These are phyloP conservation scores for Hanseniaspora hatyaiensis DNA, from an alignment of 805 yeast genomes.

Conservation along the genomic window DNA sequence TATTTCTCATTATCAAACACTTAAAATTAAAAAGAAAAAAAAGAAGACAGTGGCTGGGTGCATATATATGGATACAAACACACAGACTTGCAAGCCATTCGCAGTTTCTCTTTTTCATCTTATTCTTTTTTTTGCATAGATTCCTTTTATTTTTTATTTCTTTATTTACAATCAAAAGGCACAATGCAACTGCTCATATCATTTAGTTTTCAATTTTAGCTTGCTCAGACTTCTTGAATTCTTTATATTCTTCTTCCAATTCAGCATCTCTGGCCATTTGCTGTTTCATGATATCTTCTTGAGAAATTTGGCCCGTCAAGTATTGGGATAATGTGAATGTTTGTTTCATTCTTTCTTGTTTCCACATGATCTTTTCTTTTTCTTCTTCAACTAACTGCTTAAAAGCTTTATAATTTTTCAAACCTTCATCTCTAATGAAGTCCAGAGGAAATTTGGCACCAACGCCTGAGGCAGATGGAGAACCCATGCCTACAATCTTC, in stretches of 20 bases:
- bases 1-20: too few species aligned
- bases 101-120: too few species aligned
- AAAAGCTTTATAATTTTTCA: constrained; percentile 73
- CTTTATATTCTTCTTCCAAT: constrained; percentile 28
- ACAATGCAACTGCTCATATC: background rate
- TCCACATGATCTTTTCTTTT: constrained; percentile 47
- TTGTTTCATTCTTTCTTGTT: constrained; percentile 64
- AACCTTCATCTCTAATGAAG: constrained; percentile 81
- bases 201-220: constrained; percentile 16
- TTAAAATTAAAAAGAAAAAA: too few species aligned
- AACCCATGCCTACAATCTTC: constrained; percentile 46
- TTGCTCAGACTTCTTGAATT: constrained; percentile 23
- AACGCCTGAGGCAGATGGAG: constrained; percentile 29
- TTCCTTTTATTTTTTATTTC: background rate
- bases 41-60: too few species aligned
- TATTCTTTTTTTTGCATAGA: too few species aligned
- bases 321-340: constrained; percentile 74
- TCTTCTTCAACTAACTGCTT: constrained; percentile 76
- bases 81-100: too few species aligned
- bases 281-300: constrained; percentile 46
- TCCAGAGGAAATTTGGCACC: constrained; percentile 60
- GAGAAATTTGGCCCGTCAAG: constrained; percentile 66
- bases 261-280: constrained; percentile 36
- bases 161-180: background rate
- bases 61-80: too few species aligned